phyloP scores from a whole-genome alignment of 2,329 filamentous ascomycete genomes.

The Amauroascus verrucosus region DNA sequence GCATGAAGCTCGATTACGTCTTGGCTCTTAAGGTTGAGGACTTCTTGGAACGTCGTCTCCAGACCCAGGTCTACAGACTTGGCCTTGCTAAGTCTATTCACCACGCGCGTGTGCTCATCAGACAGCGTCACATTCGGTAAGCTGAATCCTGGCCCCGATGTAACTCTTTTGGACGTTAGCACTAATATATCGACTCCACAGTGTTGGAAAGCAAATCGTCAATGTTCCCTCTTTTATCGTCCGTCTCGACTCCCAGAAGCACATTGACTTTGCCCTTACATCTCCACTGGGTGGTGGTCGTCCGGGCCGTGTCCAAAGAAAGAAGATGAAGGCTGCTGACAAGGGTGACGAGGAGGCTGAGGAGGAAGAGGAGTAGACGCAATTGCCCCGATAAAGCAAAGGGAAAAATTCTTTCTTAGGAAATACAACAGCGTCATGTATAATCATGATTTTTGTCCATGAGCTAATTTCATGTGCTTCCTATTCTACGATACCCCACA shows the following conservation, averaged over 20 bases:
- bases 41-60: conserved; percentile 98
- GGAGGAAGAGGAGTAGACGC: conserved; percentile 68
- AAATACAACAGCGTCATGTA: conserved; percentile 8
- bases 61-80: conserved; percentile 99
- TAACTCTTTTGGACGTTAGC: neutral
- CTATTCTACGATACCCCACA: neutral
- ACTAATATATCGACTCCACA: conserved; percentile 21
- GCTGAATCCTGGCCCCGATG: conserved; percentile 17
- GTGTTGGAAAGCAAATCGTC: conserved; percentile 99
- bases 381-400: conserved; percentile 17
- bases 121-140: conserved; percentile 92
- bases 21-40: conserved; percentile 98
- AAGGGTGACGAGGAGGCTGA: conserved; percentile 48
- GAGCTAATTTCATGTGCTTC: conserved; percentile 5
- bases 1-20: conserved; percentile 99
- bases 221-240: conserved; percentile 99
- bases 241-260: conserved; percentile 99
- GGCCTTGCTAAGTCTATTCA: conserved; percentile 99
- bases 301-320: conserved; percentile 94
- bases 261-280: conserved; percentile 97
- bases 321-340: conserved; percentile 97
- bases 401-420: neutral
- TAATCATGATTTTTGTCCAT: conserved; percentile 6
- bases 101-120: conserved; percentile 99
- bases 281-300: conserved; percentile 97